Conservation (phyloP, 176 grass and related monocot species). For the Eleusine coracana region DNA sequence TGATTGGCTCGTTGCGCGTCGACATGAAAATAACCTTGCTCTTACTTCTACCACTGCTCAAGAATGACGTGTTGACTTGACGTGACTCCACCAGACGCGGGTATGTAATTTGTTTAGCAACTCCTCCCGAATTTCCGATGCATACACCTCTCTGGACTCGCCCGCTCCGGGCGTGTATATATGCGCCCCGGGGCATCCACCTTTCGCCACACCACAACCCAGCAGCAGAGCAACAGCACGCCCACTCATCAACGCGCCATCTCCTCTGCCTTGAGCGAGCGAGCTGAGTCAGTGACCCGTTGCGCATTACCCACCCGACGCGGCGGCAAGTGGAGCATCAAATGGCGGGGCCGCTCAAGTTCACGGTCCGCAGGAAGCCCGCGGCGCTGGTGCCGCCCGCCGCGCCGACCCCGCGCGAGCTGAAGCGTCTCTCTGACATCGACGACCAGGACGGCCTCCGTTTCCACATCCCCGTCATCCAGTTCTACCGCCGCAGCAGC, state of each 20-base stretch:
- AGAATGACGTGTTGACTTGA: neutral
- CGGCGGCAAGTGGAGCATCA: no score
- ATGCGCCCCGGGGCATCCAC: neutral
- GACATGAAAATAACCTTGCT: no score
- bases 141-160: neutral
- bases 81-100: neutral
- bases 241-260: neutral
- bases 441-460: conserved; percentile 87
- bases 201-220: neutral
- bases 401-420: conserved; percentile 51
- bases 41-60: neutral
- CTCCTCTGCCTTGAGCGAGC: neutral
- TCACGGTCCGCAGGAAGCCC: conserved; percentile 49
- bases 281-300: no score
- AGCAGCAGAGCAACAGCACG: neutral
- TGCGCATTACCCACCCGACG: no score
- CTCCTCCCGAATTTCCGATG: conserved; percentile 3
- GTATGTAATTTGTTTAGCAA: neutral
- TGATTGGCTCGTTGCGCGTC: no score
- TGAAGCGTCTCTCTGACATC: conserved; percentile 87
- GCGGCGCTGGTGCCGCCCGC: conserved; percentile 69
- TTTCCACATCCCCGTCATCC: conserved; percentile 83
- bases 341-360: conserved; percentile 41
- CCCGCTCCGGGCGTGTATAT: neutral
- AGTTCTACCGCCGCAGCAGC: conserved; percentile 63